A percentile compares a stretch with the other conserved stretches of the same genome.
Evolutionary conservation across 148 eudicot genomes (phyloP).

Genomic region (Camellia lanceoleosa): DNA sequence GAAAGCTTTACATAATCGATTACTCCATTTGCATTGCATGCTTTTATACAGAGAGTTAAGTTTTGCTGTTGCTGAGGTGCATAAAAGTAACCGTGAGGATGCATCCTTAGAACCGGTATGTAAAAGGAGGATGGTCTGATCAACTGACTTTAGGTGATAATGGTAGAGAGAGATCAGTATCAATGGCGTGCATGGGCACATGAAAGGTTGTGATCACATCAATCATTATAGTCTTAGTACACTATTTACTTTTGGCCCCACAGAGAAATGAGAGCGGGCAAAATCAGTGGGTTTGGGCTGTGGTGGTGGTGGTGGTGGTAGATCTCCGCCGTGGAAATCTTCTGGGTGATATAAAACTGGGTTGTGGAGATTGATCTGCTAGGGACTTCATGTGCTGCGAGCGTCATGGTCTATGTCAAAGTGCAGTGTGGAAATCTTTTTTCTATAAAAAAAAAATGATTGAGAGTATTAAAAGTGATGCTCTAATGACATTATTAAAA

Average conservation of each 20-base stretch:
- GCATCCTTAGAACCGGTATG: slow-evolving; percentile 17
- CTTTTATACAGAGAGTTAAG: slow-evolving; percentile 19
- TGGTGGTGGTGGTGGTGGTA: background rate
- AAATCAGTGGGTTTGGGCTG: background rate
- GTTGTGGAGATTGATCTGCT: no score
- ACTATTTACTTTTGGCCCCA: background rate
- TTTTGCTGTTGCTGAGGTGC: slow-evolving; percentile 23
- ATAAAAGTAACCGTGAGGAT: slow-evolving; percentile 26
- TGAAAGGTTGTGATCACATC: slow-evolving; percentile 36
- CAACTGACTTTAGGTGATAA: background rate
- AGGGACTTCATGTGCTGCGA: background rate
- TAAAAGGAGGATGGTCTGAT: slow-evolving; percentile 15
- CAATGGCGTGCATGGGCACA: slow-evolving; percentile 28
- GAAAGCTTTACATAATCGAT: slow-evolving; percentile 5
- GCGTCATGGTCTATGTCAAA: background rate
- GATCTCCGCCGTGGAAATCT: slow-evolving; percentile 16
- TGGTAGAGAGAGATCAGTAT: slow-evolving; percentile 4
- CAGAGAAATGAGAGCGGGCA: background rate
- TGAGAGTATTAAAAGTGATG: no score
- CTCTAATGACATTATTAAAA: no score
- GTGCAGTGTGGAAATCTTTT: no score
- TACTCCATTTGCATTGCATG: background rate
- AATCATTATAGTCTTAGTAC: slow-evolving; percentile 1
- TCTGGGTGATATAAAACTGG: slow-evolving; percentile 17
- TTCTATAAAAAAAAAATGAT: no score